A percentile compares a stretch with the other conserved stretches of the same genome.
Evolutionary conservation across 2,329 filamentous ascomycete species (phyloP).

Genomic region (Aspergillus persii): DNA sequence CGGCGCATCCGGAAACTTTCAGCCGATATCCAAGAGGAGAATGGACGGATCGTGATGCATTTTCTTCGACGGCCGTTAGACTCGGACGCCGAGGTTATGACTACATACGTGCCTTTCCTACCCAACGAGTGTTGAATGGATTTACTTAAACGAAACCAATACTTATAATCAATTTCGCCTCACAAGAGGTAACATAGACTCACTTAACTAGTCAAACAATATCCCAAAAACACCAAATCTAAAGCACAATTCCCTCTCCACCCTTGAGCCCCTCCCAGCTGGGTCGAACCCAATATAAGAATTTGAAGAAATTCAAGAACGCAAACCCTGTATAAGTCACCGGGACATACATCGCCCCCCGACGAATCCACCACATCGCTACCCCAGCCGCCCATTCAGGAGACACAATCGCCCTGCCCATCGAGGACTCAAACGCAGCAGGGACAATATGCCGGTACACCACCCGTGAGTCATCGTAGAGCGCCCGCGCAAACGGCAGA

Average conservation of each 20-base stretch:
- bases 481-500: constrained; percentile 17
- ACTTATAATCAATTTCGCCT: too few species aligned
- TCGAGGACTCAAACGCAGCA: constrained; percentile 7
- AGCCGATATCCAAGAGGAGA: neutral
- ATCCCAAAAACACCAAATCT: too few species aligned
- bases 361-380: constrained; percentile 19
- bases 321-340: constrained; percentile 16
- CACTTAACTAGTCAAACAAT: too few species aligned
- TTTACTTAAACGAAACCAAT: too few species aligned
- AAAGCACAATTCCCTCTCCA: neutral
- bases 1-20: neutral
- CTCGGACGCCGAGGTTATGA: neutral
- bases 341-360: constrained; percentile 18
- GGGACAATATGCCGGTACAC: constrained; percentile 19
- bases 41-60: neutral
- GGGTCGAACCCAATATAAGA: constrained; percentile 6
- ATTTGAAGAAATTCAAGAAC: constrained; percentile 17
- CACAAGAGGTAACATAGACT: too few species aligned
- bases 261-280: neutral
- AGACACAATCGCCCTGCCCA: constrained; percentile 8
- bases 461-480: constrained; percentile 12
- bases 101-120: neutral
- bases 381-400: constrained; percentile 12
- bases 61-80: neutral
- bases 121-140: too few species aligned